Evolutionary conservation across 305 asterid genomes (phyloP).

Genomic region (Andrographis paniculata): DNA sequence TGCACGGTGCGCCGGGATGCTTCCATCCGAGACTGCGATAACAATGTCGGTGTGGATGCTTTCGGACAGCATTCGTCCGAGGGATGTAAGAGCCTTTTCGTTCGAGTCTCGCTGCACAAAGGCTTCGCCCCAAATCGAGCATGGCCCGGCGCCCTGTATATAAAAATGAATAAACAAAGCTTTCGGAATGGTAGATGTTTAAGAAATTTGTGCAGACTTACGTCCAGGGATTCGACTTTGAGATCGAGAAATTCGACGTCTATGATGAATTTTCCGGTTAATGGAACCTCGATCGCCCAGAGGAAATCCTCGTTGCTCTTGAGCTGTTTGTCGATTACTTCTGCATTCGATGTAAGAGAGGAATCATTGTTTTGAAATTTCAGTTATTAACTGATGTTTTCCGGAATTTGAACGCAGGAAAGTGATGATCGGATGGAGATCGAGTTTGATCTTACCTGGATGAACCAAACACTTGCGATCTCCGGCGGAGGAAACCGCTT

Average conservation of each 20-base stretch:
- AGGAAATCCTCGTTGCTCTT: conserved; percentile 49
- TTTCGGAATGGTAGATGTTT: neutral
- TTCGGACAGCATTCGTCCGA: conserved; percentile 79
- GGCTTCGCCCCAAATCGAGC: conserved; percentile 68
- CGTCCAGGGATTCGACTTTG: conserved; percentile 53
- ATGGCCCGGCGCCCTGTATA: conserved; percentile 56
- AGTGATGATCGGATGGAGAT: neutral
- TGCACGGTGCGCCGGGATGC: conserved; percentile 72
- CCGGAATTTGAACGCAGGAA: neutral
- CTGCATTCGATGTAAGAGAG: conserved; percentile 20
- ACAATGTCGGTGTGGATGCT: conserved; percentile 78
- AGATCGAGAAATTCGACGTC: conserved; percentile 91
- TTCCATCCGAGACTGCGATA: conserved; percentile 64
- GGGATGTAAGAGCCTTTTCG: conserved; percentile 53
- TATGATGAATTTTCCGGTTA: conserved; percentile 80
- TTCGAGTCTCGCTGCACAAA: conserved; percentile 28
- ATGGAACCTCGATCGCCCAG: conserved; percentile 69
- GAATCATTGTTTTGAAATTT: too few species aligned
- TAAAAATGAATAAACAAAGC: too few species aligned
- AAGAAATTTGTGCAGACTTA: conserved; percentile 17
- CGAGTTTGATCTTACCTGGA: conserved; percentile 73
- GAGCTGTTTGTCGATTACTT: conserved; percentile 36
- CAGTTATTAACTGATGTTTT: too few species aligned
- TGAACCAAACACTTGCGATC: conserved; percentile 80
- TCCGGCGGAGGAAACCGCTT: conserved; percentile 61